These are phyloP conservation scores for Nicotiana knightiana DNA, from an alignment of 257 asterid species.

Conservation along the genomic window DNA sequence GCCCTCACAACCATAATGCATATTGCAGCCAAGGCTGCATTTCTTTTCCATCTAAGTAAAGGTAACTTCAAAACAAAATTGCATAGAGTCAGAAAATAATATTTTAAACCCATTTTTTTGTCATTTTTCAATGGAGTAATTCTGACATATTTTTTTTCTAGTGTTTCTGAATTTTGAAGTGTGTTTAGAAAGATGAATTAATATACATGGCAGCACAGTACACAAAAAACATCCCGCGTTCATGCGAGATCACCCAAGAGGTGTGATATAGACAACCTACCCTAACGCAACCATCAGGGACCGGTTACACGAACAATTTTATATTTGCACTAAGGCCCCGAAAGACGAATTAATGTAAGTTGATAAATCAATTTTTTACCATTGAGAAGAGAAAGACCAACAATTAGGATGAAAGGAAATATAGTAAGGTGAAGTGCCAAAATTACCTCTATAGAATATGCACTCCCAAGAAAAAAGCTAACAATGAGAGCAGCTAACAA, in stretches of 20 bases:
- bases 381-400: background rate
- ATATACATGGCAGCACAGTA: no score
- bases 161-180: background rate
- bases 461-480: conserved; percentile 19
- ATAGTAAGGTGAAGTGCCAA: background rate
- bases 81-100: background rate
- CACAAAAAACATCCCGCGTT: no score
- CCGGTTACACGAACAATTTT: no score
- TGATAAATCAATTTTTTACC: background rate
- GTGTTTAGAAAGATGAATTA: background rate
- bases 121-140: background rate
- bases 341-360: no score
- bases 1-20: conserved; percentile 21
- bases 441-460: conserved; percentile 15
- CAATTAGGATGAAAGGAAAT: background rate
- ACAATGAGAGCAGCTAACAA: conserved; percentile 10
- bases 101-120: no score
- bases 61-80: conserved; percentile 5
- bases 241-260: no score
- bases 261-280: no score
- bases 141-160: background rate
- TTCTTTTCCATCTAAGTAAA: conserved; percentile 16
- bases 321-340: no score
- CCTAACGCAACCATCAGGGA: no score
- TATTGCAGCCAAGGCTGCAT: conserved; percentile 10